Base-by-base conservation (phyloP, 139 green algal species). In the Closterium sp. region DNA sequence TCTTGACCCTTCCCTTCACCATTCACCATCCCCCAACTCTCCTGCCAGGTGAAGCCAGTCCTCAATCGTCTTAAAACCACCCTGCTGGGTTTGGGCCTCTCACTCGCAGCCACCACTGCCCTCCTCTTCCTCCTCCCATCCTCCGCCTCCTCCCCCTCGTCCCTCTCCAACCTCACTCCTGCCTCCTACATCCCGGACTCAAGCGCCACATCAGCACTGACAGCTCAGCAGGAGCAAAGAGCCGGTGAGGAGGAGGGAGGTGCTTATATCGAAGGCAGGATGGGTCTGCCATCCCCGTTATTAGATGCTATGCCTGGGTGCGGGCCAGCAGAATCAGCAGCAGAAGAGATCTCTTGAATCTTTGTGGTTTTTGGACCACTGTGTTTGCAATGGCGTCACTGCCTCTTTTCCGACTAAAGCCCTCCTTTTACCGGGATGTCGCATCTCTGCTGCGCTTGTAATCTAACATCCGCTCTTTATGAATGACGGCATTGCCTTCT, bases 21-120 rank as follows among this genome's bases (percentile, higher is more conserved):
- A n/a, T n/a, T n/a, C n/a, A n/a, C n/a, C n/a, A n/a, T n/a, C n/a
- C 30, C 32, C 34, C 33, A 43, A 33, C 36, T 9, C 33, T 23
- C 34, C 33, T 86, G 90, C 92, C 83, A 92, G 90, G 90, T 93
- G 31, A 90, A 86, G 81, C 96, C 96, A 1, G 92, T 92, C 19
- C 91, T 97, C 43, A 85, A 92, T 8, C 91, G 92, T 2, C 87
- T 97, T 33, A 95, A 95, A 88, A 90, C 86, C 10, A 97, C 95
- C n/a, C 90, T 97, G 85, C 88, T 95, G 36, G 91, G 83, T 28
- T 89, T 93, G 35, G 93, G 93, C 19, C 30, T 91, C 89, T 91
- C 89, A 21, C 69, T 91, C 23, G 89, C 81, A 3, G 69, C 69
- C 34, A 91, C 33, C 69, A 83, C 81, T 33, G 81, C 89, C 30